phyloP scores from a whole-genome alignment of 1,284 basidiomycete genomes.

The Coniophora puteana region DNA sequence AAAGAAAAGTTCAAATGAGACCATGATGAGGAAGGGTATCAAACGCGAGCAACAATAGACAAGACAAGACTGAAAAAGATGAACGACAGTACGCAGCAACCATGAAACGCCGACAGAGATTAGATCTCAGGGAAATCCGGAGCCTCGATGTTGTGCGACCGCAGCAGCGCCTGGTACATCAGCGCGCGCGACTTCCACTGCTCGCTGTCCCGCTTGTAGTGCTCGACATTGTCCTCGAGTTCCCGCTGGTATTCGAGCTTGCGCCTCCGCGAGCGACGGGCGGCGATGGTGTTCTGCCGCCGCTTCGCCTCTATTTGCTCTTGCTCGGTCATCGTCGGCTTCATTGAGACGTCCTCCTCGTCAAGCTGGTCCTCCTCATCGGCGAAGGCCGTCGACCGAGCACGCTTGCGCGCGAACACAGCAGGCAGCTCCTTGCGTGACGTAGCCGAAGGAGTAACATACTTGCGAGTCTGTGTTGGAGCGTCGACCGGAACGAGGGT shows the following conservation, averaged over 20 bases:
- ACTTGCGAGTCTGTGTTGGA: conserved; percentile 55
- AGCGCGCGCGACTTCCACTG: conserved; percentile 53
- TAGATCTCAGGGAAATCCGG: conserved; percentile 34
- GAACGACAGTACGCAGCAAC: conserved; percentile 8
- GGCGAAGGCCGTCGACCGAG: conserved; percentile 45
- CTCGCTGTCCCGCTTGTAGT: conserved; percentile 46
- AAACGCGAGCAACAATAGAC: conserved; percentile 16
- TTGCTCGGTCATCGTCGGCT: conserved; percentile 43
- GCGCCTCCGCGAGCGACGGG: conserved; percentile 68
- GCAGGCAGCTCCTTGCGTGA: conserved; percentile 55
- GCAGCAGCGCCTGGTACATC: conserved; percentile 43
- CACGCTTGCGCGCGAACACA: conserved; percentile 54
- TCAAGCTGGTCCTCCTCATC: conserved; percentile 47
- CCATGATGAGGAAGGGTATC: conserved; percentile 14
- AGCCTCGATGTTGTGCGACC: conserved; percentile 41
- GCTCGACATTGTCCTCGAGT: conserved; percentile 51
- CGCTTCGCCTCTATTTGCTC: conserved; percentile 76
- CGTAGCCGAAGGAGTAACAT: conserved; percentile 52
- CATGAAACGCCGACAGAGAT: conserved; percentile 6
- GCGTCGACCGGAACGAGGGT: conserved; percentile 52
- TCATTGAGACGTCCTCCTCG: conserved; percentile 47
- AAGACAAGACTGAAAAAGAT: conserved; percentile 1
- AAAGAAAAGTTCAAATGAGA: conserved; percentile 5
- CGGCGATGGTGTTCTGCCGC: conserved; percentile 77
- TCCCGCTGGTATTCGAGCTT: conserved; percentile 71